A percentile compares a stretch with the other conserved stretches of the same genome.
These are phyloP conservation scores for Luffa aegyptiaca DNA, from an alignment of 306 rosid species.

Conservation along the genomic window DNA sequence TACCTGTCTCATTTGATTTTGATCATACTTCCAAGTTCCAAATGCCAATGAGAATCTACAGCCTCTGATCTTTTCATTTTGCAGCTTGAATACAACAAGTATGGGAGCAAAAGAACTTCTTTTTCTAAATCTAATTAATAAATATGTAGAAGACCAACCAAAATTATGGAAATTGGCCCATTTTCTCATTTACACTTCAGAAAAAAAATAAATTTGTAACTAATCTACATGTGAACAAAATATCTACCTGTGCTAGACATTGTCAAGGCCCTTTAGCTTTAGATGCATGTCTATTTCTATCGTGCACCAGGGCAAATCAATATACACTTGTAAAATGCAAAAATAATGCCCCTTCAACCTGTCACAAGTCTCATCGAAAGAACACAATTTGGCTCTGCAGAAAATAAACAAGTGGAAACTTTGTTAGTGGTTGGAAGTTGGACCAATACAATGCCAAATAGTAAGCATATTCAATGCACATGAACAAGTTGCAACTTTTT, in stretches of 20 bases:
- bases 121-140: constrained; percentile 2
- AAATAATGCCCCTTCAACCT: constrained; percentile 21
- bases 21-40: neutral
- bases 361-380: neutral
- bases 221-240: constrained; percentile 16
- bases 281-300: constrained; percentile 43
- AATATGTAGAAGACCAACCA: constrained; percentile 9
- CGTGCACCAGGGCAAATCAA: constrained; percentile 34
- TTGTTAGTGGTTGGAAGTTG: neutral
- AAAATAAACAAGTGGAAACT: neutral
- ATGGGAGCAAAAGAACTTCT: neutral
- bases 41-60: neutral
- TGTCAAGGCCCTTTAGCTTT: constrained; percentile 28
- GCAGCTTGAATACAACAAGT: neutral
- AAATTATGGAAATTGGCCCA: neutral
- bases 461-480: neutral
- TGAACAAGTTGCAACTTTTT: neutral
- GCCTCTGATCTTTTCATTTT: neutral
- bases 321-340: constrained; percentile 23
- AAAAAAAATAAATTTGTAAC: neutral
- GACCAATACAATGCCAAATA: neutral
- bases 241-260: constrained; percentile 39
- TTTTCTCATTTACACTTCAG: constrained; percentile 2
- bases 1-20: neutral
- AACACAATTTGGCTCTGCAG: neutral